phyloP scores from a whole-genome alignment of 2,329 filamentous ascomycete species.

The Diaporthe capsici region DNA sequence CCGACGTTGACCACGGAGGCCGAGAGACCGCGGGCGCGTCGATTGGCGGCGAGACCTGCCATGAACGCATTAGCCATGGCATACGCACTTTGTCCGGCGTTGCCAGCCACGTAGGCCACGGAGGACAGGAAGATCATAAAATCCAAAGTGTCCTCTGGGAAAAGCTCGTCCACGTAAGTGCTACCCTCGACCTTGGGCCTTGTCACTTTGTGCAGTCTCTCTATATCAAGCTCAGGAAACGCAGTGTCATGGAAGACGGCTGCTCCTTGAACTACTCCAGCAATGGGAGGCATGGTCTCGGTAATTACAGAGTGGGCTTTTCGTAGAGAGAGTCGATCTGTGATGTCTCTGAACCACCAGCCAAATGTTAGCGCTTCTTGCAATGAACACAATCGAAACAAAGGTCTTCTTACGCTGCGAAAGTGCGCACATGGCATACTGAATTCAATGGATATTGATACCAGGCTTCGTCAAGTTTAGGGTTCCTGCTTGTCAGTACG shows the following conservation, averaged over 20 bases:
- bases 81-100: slow-evolving; percentile 52
- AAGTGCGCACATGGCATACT: slow-evolving; percentile 3
- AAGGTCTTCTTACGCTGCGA: slow-evolving; percentile 42
- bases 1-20: slow-evolving; percentile 53
- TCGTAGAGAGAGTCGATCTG: slow-evolving; percentile 37
- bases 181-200: slow-evolving; percentile 41
- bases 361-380: neutral
- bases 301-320: slow-evolving; percentile 26
- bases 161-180: slow-evolving; percentile 43
- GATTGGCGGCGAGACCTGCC: slow-evolving; percentile 49
- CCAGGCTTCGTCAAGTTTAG: slow-evolving; percentile 18
- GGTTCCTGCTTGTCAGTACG: slow-evolving; percentile 41
- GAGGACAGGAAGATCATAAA: slow-evolving; percentile 57
- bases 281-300: slow-evolving; percentile 35
- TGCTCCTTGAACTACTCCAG: slow-evolving; percentile 45
- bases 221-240: slow-evolving; percentile 38
- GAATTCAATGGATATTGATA: neutral
- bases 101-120: slow-evolving; percentile 49
- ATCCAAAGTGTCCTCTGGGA: slow-evolving; percentile 45
- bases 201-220: slow-evolving; percentile 35
- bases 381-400: neutral
- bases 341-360: slow-evolving; percentile 35
- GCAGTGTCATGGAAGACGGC: slow-evolving; percentile 44
- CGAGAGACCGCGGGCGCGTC: slow-evolving; percentile 54
- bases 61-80: slow-evolving; percentile 56